Evolutionary conservation across 2,329 filamentous ascomycete species (phyloP).

Genomic region (Phymatotrichopsis omnivora): DNA sequence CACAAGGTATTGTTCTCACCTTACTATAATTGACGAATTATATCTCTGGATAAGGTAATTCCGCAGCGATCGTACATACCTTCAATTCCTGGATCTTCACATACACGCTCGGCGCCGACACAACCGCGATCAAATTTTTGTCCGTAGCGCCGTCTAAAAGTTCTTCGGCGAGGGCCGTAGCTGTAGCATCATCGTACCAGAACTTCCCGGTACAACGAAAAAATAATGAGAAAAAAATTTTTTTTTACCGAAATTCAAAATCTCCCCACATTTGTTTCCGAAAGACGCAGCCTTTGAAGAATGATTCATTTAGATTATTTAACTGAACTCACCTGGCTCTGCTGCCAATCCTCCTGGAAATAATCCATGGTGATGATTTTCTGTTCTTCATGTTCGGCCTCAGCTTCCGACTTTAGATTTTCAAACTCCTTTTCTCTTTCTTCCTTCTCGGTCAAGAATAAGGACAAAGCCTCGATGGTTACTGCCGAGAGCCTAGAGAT

Average conservation of each 20-base stretch:
- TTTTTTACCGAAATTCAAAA: too few relatives aligned
- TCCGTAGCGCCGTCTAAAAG: slow-evolving; percentile 52
- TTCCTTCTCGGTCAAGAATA: slow-evolving; percentile 66
- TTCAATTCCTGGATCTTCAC: slow-evolving; percentile 63
- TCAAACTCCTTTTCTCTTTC: slow-evolving; percentile 56
- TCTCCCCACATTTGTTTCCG: too few relatives aligned
- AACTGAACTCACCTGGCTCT: slow-evolving; percentile 46
- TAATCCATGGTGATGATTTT: slow-evolving; percentile 50
- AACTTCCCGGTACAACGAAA: too few relatives aligned
- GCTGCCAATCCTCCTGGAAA: slow-evolving; percentile 74
- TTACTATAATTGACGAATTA: too few relatives aligned
- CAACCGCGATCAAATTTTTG: slow-evolving; percentile 49
- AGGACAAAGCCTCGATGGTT: slow-evolving; percentile 57
- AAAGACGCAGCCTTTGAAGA: too few relatives aligned
- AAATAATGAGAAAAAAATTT: too few relatives aligned
- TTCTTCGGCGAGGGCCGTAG: slow-evolving; percentile 51
- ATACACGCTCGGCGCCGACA: slow-evolving; percentile 69
- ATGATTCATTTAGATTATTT: too few relatives aligned
- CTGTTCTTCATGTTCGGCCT: slow-evolving; percentile 42
- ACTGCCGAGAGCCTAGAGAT: slow-evolving; percentile 47
- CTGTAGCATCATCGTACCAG: slow-evolving; percentile 70
- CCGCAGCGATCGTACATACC: slow-evolving; percentile 37
- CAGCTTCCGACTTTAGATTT: slow-evolving; percentile 52
- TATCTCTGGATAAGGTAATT: neutral
- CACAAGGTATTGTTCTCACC: neutral